phyloP scores from a whole-genome alignment of 2,329 filamentous ascomycete species.

The Penicillium freii region DNA sequence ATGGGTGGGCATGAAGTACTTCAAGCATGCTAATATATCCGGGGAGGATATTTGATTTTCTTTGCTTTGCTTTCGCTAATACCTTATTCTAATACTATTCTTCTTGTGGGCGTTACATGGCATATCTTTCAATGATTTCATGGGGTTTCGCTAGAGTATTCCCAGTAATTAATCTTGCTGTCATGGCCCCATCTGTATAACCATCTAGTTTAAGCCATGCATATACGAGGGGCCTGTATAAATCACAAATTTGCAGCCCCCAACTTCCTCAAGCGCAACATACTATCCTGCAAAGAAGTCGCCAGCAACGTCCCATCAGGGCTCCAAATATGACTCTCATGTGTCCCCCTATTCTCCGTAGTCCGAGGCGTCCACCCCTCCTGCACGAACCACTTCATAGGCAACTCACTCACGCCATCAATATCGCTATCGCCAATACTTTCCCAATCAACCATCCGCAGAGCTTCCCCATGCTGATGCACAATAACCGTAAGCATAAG shows the following conservation, averaged over 20 bases:
- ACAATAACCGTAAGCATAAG: constrained; percentile 51
- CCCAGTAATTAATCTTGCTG: not conserved
- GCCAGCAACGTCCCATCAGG: constrained; percentile 46
- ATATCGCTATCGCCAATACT: not conserved
- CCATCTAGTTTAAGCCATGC: not conserved
- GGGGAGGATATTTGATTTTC: constrained; percentile 50
- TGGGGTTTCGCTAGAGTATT: not conserved
- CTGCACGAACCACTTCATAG: constrained; percentile 50
- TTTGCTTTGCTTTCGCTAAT: not conserved
- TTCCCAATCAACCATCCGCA: constrained; percentile 45
- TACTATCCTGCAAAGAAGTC: constrained; percentile 51
- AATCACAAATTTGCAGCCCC: constrained; percentile 24
- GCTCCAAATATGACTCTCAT: constrained; percentile 49
- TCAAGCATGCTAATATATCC: constrained; percentile 91
- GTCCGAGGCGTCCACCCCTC: constrained; percentile 49
- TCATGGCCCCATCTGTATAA: not conserved
- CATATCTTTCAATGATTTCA: not conserved
- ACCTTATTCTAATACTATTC: constrained; percentile 2
- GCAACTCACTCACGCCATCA: constrained; percentile 18
- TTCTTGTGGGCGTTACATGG: not conserved
- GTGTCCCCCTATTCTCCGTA: constrained; percentile 46
- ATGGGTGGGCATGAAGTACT: constrained; percentile 99
- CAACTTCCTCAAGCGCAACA: constrained; percentile 38
- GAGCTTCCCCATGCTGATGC: constrained; percentile 41
- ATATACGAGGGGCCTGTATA: not conserved